Base-by-base conservation (phyloP, 257 asterid genomes). In the Forsythia suspensa region DNA sequence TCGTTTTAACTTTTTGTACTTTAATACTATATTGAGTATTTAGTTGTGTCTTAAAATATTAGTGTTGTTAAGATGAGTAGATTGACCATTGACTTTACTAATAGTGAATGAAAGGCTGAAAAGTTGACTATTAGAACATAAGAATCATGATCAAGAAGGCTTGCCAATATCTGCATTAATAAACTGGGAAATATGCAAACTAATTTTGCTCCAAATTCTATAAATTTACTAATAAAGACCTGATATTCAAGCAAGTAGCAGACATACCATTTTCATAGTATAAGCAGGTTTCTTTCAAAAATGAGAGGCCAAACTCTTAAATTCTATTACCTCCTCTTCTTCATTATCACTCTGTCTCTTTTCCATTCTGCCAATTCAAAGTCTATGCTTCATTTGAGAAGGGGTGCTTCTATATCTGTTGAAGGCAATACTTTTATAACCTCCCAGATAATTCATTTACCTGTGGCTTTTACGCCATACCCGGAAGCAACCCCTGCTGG, bases 371-470 rank as follows among this genome's bases (percentile, higher is more conserved):
- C 81, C 11, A 48, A 73, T 69, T 78, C 87, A 13, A 71, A 52
- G 44, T n/a, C 38, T 38, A 63, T 42, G 37, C 13, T 38, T 4
- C 57, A 69, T 15, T 59, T 80, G 41, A 20, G 43, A 38, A 80
- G 80, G 37, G 89, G 83, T 3, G 74, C 24, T 18, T 70, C 83
- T 20, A 46, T 83, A 20, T 85, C 87, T 1, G 89, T 85, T 68
- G 78, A 80, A 73, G 80, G 70, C 59, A 81, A 75, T 37, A 55
- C 44, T 40, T 79, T 81, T 29, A 76, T 86, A 44, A 76, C 79
- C 18, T 83, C 87, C 84, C 80, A 4, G 79, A 81, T 41, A 71
- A 84, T 6, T 36, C 87, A 43, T 86, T 86, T 70, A 83, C 84
- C 6, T 81, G 84, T 18, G 89, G 89, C 6, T 85, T 85, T 42